Conservation (phyloP, 2,329 filamentous ascomycete species). For the Colletotrichum incanum region DNA sequence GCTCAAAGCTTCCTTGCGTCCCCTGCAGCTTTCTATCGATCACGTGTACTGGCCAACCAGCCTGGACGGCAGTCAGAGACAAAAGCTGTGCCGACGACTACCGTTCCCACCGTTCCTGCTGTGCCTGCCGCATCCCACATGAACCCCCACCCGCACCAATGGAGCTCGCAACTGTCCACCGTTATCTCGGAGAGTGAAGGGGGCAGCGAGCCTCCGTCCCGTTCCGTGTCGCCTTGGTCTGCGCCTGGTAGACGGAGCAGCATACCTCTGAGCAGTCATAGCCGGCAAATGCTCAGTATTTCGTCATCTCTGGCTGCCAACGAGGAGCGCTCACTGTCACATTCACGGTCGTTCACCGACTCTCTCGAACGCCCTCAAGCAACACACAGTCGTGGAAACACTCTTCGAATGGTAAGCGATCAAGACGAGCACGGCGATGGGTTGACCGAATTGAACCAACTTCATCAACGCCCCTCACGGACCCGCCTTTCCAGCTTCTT, state of each 20-base stretch:
- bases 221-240: slow-evolving; percentile 62
- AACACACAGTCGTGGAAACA: slow-evolving; percentile 59
- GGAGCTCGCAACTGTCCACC: slow-evolving; percentile 76
- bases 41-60: slow-evolving; percentile 51
- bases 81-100: slow-evolving; percentile 46
- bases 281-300: slow-evolving; percentile 71
- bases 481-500: slow-evolving; percentile 68
- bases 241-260: slow-evolving; percentile 64
- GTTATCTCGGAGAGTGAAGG: slow-evolving; percentile 75
- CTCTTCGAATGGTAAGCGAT: slow-evolving; percentile 66
- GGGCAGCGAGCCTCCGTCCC: slow-evolving; percentile 65
- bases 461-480: slow-evolving; percentile 68
- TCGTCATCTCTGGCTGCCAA: slow-evolving; percentile 67
- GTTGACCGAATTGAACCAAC: slow-evolving; percentile 71
- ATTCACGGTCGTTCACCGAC: slow-evolving; percentile 59
- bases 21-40: slow-evolving; percentile 58
- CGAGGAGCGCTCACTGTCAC: slow-evolving; percentile 58
- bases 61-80: slow-evolving; percentile 49
- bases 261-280: slow-evolving; percentile 65
- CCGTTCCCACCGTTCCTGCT: not conserved
- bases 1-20: slow-evolving; percentile 56
- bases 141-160: slow-evolving; percentile 69
- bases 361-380: slow-evolving; percentile 67
- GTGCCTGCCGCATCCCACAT: slow-evolving; percentile 52
- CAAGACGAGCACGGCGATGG: slow-evolving; percentile 77